phyloP scores from a whole-genome alignment of 2,329 filamentous ascomycete species.

The Cercospora sp. region DNA sequence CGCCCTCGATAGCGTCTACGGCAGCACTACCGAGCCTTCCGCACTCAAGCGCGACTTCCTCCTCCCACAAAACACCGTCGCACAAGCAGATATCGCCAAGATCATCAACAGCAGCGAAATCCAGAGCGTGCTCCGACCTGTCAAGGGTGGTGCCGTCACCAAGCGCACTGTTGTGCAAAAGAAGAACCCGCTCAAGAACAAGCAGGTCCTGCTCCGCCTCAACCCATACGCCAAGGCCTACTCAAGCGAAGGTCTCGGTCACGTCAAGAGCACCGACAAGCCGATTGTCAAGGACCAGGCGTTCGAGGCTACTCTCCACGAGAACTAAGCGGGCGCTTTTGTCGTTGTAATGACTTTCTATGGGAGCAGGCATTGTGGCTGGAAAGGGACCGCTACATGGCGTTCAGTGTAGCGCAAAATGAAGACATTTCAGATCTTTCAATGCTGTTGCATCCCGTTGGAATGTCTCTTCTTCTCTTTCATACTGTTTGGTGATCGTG shows the following conservation, averaged over 20 bases:
- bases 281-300: conserved; percentile 55
- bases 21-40: conserved; percentile 83
- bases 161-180: conserved; percentile 94
- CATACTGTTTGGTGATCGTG: neutral
- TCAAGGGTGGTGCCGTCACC: conserved; percentile 85
- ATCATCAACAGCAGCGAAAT: conserved; percentile 99
- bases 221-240: conserved; percentile 97
- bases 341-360: conserved; percentile 25
- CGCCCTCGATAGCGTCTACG: conserved; percentile 96
- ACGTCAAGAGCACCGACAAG: conserved; percentile 66
- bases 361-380: conserved; percentile 27
- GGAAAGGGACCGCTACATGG: conserved; percentile 26
- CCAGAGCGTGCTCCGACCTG: conserved; percentile 89
- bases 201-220: conserved; percentile 96
- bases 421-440: conserved; percentile 17
- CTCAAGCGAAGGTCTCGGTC: conserved; percentile 79
- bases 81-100: conserved; percentile 92
- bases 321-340: conserved; percentile 46
- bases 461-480: neutral
- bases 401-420: conserved; percentile 27
- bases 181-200: conserved; percentile 99
- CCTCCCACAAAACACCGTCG: conserved; percentile 86
- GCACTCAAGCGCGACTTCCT: conserved; percentile 99
- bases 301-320: conserved; percentile 53
- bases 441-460: neutral